phyloP scores from a whole-genome alignment of 345 rosid species.

The Pistacia integerrima region DNA sequence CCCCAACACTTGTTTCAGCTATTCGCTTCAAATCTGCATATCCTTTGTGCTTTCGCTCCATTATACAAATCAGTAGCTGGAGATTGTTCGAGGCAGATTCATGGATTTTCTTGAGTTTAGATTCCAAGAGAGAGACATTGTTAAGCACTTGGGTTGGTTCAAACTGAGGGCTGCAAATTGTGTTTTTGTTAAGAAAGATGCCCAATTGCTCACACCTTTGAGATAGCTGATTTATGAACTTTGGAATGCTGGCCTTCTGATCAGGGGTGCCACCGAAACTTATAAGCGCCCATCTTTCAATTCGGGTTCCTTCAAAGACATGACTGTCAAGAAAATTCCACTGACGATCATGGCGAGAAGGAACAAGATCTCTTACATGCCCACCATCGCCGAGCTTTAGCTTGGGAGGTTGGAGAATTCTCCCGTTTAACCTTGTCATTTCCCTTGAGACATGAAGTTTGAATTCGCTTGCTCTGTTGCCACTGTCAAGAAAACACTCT shows the following conservation, averaged over 20 bases:
- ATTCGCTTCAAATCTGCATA: conserved; percentile 89
- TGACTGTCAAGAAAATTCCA: conserved; percentile 80
- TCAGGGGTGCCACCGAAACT: conserved; percentile 83
- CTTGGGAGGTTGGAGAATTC: conserved; percentile 92
- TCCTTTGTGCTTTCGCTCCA: conserved; percentile 96
- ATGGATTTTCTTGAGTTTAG: conserved; percentile 73
- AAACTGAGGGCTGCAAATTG: conserved; percentile 56
- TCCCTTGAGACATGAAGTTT: conserved; percentile 72
- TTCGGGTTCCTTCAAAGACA: conserved; percentile 65
- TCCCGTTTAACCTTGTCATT: conserved; percentile 83
- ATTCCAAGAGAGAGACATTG: conserved; percentile 67
- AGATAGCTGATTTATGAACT: conserved; percentile 77
- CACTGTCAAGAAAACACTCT: conserved; percentile 47
- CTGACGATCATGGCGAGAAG: conserved; percentile 72
- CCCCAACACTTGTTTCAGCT: conserved; percentile 89
- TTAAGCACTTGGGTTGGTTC: conserved; percentile 78
- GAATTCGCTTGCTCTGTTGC: conserved; percentile 71
- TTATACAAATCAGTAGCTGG: conserved; percentile 78
- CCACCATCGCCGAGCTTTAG: conserved; percentile 85
- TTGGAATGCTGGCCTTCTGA: conserved; percentile 73
- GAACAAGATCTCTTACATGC: conserved; percentile 50
- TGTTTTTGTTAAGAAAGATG: conserved; percentile 69
- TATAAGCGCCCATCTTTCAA: conserved; percentile 87
- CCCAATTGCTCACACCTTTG: conserved; percentile 91
- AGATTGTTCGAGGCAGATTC: conserved; percentile 66